Evolutionary conservation across 2,329 filamentous ascomycete species (phyloP).

Genomic region (Botryotinia narcissicola): DNA sequence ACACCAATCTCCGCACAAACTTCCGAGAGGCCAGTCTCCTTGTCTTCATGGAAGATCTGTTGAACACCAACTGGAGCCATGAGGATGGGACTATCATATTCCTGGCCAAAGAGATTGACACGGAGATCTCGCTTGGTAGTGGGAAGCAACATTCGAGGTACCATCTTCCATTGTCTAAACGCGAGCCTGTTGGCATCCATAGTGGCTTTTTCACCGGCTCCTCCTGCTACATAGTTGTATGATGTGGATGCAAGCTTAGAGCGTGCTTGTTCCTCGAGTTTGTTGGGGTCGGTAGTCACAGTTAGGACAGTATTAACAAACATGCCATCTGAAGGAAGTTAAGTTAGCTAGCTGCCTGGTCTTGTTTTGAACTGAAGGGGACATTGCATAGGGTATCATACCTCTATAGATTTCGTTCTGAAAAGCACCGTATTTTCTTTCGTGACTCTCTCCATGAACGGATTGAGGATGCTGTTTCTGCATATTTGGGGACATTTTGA

Average conservation of each 20-base stretch:
- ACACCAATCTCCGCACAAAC: constrained; percentile 59
- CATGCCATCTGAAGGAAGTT: constrained; percentile 44
- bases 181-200: constrained; percentile 63
- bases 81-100: constrained; percentile 51
- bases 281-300: constrained; percentile 58
- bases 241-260: constrained; percentile 47
- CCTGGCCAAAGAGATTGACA: constrained; percentile 51
- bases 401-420: constrained; percentile 32
- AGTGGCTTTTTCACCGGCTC: constrained; percentile 59
- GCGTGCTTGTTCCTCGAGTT: constrained; percentile 54
- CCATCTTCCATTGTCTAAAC: constrained; percentile 62
- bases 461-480: constrained; percentile 29
- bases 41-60: constrained; percentile 62
- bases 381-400: background rate
- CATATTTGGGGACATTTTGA: constrained; percentile 24
- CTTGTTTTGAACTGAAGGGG: too few species aligned
- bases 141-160: constrained; percentile 57
- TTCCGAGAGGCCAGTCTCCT: constrained; percentile 61
- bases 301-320: constrained; percentile 47
- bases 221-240: constrained; percentile 62
- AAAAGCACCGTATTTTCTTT: constrained; percentile 31
- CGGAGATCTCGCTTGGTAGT: constrained; percentile 15
- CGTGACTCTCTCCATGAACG: constrained; percentile 22
- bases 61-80: constrained; percentile 71
- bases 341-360: background rate